These are phyloP conservation scores for Kwoniella bestiolae DNA, from an alignment of 768 basidiomycete species.

Conservation along the genomic window DNA sequence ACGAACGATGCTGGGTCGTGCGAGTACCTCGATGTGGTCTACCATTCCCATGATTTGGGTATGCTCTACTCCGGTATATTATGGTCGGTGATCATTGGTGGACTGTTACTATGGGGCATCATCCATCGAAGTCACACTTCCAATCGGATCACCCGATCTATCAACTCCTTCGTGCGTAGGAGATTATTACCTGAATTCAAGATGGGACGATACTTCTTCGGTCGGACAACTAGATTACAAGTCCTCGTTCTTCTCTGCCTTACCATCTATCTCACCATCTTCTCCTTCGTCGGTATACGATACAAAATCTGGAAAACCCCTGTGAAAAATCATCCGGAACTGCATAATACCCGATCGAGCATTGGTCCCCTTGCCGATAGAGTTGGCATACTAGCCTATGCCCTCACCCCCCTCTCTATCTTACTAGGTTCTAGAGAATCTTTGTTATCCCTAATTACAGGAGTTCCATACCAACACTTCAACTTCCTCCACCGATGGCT, in stretches of 20 bases:
- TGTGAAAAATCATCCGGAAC: conserved; percentile 30
- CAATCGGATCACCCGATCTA: conserved; percentile 1
- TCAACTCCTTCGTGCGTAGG: conserved; percentile 11
- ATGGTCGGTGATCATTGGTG: conserved; percentile 35
- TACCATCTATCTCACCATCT: conserved; percentile 31
- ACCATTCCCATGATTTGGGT: conserved; percentile 37
- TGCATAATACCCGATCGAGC: conserved; percentile 36
- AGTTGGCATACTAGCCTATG: conserved; percentile 40
- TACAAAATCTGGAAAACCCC: conserved; percentile 40
- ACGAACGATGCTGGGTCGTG: conserved; percentile 40
- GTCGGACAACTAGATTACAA: conserved; percentile 37
- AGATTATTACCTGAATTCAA: conserved; percentile 26
- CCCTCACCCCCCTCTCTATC: conserved; percentile 39
- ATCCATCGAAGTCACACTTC: conserved; percentile 17
- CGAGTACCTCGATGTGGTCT: conserved; percentile 42
- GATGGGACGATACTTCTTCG: conserved; percentile 30
- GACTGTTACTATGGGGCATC: conserved; percentile 28
- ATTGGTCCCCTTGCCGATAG: conserved; percentile 36
- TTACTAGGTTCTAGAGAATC: conserved; percentile 39
- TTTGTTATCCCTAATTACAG: conserved; percentile 36
- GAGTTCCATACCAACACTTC: conserved; percentile 45
- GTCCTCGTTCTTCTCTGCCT: conserved; percentile 21
- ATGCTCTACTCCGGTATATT: conserved; percentile 38
- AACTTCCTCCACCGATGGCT: conserved; percentile 45
- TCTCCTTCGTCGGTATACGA: conserved; percentile 37